phyloP scores from a whole-genome alignment of 176 grass and related monocot genomes.

The Chloris gayana region DNA sequence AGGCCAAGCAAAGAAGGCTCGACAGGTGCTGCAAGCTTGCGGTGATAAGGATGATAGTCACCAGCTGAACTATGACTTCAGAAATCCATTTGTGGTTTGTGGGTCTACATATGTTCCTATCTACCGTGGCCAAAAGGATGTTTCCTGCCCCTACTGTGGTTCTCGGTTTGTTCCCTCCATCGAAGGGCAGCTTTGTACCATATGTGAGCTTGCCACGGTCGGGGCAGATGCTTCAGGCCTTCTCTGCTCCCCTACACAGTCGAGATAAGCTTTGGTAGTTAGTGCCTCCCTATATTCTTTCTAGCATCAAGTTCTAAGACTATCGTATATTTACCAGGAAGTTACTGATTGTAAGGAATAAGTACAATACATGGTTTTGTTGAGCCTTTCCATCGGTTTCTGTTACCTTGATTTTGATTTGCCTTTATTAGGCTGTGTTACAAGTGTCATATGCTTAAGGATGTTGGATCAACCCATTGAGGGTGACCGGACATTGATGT shows the following conservation, averaged over 20 bases:
- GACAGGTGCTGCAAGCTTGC: constrained; percentile 73
- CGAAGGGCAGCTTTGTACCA: constrained; percentile 88
- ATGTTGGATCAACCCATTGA: constrained; percentile 29
- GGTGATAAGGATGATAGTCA: constrained; percentile 59
- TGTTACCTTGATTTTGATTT: constrained; percentile 40
- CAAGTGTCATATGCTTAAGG: constrained; percentile 44
- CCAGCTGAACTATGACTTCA: constrained; percentile 87
- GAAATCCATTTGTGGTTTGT: constrained; percentile 95
- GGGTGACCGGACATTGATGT: constrained; percentile 10
- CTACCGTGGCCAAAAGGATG: constrained; percentile 94
- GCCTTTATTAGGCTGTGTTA: constrained; percentile 47
- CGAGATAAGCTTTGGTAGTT: constrained; percentile 65
- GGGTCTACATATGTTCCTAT: constrained; percentile 83
- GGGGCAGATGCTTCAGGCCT: constrained; percentile 90
- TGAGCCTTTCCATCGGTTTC: constrained; percentile 21
- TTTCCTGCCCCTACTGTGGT: constrained; percentile 86
- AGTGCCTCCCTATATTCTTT: constrained; percentile 53
- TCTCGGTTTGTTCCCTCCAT: constrained; percentile 64
- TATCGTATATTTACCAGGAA: constrained; percentile 42
- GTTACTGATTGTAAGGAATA: constrained; percentile 70
- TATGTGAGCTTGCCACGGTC: constrained; percentile 78
- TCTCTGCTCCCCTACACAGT: constrained; percentile 81
- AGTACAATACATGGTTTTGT: constrained; percentile 66
- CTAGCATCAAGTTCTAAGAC: constrained; percentile 41
- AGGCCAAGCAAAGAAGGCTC: constrained; percentile 74